phyloP scores from a whole-genome alignment of 2,329 filamentous ascomycete species.

The Intubia oerlemansii region DNA sequence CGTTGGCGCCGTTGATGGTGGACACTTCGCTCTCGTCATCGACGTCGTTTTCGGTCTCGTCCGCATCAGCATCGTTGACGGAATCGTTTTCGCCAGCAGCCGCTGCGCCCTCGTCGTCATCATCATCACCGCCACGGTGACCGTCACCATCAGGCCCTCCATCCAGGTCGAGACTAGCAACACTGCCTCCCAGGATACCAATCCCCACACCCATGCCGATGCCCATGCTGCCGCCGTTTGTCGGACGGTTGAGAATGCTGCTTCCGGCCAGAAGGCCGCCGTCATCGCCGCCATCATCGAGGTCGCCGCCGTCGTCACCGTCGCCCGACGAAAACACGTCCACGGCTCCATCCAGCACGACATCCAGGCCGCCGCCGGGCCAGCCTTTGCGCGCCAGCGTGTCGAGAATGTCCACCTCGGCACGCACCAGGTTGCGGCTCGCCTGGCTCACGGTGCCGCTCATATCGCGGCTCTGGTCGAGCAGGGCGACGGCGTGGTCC shows the following conservation, averaged over 20 bases:
- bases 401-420: slow-evolving; percentile 51
- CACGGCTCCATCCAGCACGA: slow-evolving; percentile 39
- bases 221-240: slow-evolving; percentile 4
- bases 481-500: slow-evolving; percentile 34
- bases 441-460: slow-evolving; percentile 40
- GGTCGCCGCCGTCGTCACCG: slow-evolving; percentile 5
- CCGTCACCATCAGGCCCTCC: too few relatives aligned
- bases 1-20: slow-evolving; percentile 4
- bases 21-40: slow-evolving; percentile 16
- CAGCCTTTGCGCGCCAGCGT: slow-evolving; percentile 44
- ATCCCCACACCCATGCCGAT: slow-evolving; percentile 8
- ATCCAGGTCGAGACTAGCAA: slow-evolving; percentile 2
- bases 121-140: slow-evolving; percentile 11
- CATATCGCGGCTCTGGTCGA: slow-evolving; percentile 44
- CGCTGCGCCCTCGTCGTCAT: slow-evolving; percentile 11
- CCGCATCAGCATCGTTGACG: too few relatives aligned
- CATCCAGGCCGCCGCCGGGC: slow-evolving; percentile 44
- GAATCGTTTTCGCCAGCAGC: slow-evolving; percentile 13
- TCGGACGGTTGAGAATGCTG: not conserved
- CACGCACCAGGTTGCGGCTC: slow-evolving; percentile 41
- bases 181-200: slow-evolving; percentile 2
- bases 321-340: slow-evolving; percentile 23
- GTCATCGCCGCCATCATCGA: slow-evolving; percentile 6
- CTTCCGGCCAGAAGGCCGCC: slow-evolving; percentile 1
- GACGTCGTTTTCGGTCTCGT: slow-evolving; percentile 12